Base-by-base conservation (phyloP, 106 monocot genomes). In the Amphibolis antarctica region DNA sequence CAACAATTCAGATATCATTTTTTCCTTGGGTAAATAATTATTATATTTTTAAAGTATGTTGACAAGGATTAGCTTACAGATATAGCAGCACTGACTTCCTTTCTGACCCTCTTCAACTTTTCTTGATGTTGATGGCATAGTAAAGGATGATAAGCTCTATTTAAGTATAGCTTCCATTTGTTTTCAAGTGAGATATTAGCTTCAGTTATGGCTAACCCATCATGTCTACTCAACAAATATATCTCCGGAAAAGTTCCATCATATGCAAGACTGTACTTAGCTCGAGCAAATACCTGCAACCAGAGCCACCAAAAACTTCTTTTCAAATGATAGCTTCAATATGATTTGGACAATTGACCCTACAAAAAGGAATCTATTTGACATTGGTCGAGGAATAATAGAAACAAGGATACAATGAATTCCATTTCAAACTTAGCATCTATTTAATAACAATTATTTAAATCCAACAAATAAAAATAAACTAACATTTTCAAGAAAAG, bases 241-340 rank as follows among this genome's bases (percentile, higher is more conserved):
- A 92, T 53, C 1, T 83, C 76, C 10, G 92, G 92, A 66, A 72
- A 81, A 15, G 78, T 71, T 28, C 79, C 92, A 73, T 75, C 76
- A 79, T 86, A 81, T 64, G 83, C 76, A 69, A 86, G 72, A 70
- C 86, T 75, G 62, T 84, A 92, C 63, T 82, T 92, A 63, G 92
- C 92, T 67, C 92, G 78, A 45, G 92, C 83, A 79, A 58, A 19
- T 24, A 92, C 66, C 92, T 92, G 59, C 26, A 73, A 42, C 19
- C 42, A 36, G 55, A 51, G 46, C 14, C 4, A 63, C 55, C 18
- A 71, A 69, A 46, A 14, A 53, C 24, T 61, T 28, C n/a, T 42
- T 23, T 12, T 25, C 14, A 27, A 25, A 14, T 27, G 26, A 27
- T 1, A 10, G 25, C 22, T 27, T 56, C 54, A 56, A 12, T 13